Conservation (phyloP, 352 stramenopile genomes). For the Pythium vanterpoolii region DNA sequence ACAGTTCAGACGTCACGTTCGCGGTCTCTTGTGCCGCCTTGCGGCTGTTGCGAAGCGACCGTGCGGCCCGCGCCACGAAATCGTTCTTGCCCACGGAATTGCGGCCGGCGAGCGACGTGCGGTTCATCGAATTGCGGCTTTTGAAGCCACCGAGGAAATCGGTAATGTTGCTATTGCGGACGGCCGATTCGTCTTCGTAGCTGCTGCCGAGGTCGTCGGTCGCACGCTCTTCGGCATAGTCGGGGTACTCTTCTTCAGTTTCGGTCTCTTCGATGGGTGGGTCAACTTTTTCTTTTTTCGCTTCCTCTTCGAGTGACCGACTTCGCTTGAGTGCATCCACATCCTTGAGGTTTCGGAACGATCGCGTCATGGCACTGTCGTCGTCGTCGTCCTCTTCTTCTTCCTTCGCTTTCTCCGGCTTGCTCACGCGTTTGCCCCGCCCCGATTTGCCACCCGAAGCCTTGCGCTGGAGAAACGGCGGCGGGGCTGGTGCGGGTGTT, state of each 20-base stretch:
- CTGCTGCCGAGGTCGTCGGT: constrained; percentile 19
- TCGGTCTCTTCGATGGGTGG: constrained; percentile 16
- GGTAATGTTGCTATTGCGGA: constrained; percentile 28
- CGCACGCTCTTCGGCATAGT: constrained; percentile 11
- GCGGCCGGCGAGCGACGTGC: constrained; percentile 20
- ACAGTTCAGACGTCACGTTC: constrained; percentile 26
- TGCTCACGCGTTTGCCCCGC: constrained; percentile 10
- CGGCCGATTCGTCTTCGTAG: constrained; percentile 22
- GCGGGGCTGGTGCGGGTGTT: neutral
- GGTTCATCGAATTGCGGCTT: constrained; percentile 23
- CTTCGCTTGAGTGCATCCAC: constrained; percentile 23
- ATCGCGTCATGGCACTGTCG: constrained; percentile 17
- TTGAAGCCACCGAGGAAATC: constrained; percentile 35
- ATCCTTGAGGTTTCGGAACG: constrained; percentile 25
- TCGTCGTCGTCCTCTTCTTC: constrained; percentile 23
- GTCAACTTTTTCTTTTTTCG: constrained; percentile 16
- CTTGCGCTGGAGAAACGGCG: constrained; percentile 10
- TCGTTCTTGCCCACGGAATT: constrained; percentile 25
- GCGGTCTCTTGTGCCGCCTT: constrained; percentile 21
- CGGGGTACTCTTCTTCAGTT: constrained; percentile 23
- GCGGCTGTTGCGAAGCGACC: constrained; percentile 26
- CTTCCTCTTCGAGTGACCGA: constrained; percentile 16
- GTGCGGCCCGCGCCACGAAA: constrained; percentile 26
- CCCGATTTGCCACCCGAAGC: constrained; percentile 14
- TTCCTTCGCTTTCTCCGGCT: constrained; percentile 5